Evolutionary conservation across 1,139 yeast species (phyloP).

Genomic region (Ogataea hybrid): DNA sequence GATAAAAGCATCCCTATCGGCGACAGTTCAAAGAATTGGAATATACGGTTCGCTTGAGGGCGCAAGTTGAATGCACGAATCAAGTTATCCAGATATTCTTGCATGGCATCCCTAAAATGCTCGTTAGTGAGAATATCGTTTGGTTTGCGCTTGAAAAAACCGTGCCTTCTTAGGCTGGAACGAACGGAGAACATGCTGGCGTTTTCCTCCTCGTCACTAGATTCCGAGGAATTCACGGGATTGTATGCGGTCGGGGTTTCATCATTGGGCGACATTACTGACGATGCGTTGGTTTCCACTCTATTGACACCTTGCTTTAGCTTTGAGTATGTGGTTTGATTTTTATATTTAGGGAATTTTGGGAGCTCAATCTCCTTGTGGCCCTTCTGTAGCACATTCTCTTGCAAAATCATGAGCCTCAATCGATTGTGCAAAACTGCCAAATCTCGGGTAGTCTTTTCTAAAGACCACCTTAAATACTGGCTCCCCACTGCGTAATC

Average conservation of each 20-base stretch:
- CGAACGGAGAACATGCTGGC: slow-evolving; percentile 10
- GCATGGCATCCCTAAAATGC: slow-evolving; percentile 37
- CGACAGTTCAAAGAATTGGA: slow-evolving; percentile 86
- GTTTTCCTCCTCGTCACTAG: slow-evolving; percentile 3
- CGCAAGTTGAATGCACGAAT: slow-evolving; percentile 59
- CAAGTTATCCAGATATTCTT: slow-evolving; percentile 62
- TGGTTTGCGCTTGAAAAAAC: slow-evolving; percentile 13
- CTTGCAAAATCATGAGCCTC: slow-evolving; percentile 50
- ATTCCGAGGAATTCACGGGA: slow-evolving; percentile 6
- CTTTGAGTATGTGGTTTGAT: slow-evolving; percentile 3
- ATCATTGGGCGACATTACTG: slow-evolving; percentile 6
- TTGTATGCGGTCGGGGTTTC: slow-evolving; percentile 4
- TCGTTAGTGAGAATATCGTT: slow-evolving; percentile 17
- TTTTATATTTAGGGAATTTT: slow-evolving; percentile 36
- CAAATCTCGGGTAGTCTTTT: slow-evolving; percentile 71
- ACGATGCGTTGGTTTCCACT: slow-evolving; percentile 8
- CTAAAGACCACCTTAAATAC: slow-evolving; percentile 76
- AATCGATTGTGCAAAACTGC: slow-evolving; percentile 64
- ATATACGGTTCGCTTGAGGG: slow-evolving; percentile 78
- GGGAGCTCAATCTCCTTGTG: slow-evolving; percentile 39
- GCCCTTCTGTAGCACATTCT: slow-evolving; percentile 26
- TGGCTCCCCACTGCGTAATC: slow-evolving; percentile 90
- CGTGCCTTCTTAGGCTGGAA: slow-evolving; percentile 15
- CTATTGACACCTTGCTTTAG: slow-evolving; percentile 3
- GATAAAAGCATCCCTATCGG: slow-evolving; percentile 83